These are phyloP conservation scores for Aegilops longissima DNA, from an alignment of 176 grass and related monocot species.

Conservation along the genomic window DNA sequence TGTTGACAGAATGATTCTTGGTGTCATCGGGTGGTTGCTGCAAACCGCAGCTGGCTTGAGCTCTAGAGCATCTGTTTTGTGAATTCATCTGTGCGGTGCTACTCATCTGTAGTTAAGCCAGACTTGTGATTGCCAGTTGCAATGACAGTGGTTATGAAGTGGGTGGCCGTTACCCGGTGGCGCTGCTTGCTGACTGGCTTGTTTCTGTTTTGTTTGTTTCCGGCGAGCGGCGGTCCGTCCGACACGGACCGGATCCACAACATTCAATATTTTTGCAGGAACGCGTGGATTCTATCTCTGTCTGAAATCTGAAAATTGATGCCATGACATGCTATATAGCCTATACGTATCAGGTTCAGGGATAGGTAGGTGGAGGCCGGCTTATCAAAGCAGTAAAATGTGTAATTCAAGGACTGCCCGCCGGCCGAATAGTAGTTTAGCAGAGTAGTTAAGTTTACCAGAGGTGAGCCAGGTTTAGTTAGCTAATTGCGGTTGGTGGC, in stretches of 20 bases:
- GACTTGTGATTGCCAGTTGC: neutral
- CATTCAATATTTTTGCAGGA: too few species aligned
- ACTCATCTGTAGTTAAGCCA: neutral
- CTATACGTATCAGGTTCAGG: too few species aligned
- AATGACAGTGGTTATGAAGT: neutral
- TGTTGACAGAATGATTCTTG: neutral
- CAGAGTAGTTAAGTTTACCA: too few species aligned
- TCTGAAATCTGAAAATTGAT: too few species aligned
- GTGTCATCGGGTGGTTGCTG: neutral
- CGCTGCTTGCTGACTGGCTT: neutral
- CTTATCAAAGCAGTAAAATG: too few species aligned
- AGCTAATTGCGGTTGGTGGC: too few species aligned
- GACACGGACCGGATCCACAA: neutral
- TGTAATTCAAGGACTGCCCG: too few species aligned
- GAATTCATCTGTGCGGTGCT: neutral
- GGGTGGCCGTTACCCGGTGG: neutral
- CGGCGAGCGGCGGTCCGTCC: neutral
- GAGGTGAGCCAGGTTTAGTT: too few species aligned
- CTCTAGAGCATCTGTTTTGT: neutral
- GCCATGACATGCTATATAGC: too few species aligned
- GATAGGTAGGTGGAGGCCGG: too few species aligned
- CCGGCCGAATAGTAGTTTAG: too few species aligned
- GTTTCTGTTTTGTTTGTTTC: neutral
- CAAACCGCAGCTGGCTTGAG: neutral
- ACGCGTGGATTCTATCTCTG: too few species aligned